Evolutionary conservation across 164 flowering plant species (phyloP).

Genomic region (Stephania japonica): DNA sequence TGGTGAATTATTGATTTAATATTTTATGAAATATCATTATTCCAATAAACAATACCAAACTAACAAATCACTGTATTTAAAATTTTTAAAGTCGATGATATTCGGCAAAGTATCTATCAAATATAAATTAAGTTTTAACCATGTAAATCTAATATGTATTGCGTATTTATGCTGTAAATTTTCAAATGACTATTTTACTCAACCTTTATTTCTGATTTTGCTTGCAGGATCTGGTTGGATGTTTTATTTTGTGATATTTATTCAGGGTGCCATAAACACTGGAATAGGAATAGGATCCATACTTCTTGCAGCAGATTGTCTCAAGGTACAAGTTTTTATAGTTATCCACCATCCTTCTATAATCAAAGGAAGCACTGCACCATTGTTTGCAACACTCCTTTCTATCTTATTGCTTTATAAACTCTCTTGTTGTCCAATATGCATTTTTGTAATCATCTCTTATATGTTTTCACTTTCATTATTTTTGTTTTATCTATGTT

Average conservation of each 20-base stretch:
- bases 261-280: slow-evolving; percentile 87
- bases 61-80: no score
- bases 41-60: no score
- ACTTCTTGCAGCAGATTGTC: slow-evolving; percentile 73
- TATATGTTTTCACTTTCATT: background rate
- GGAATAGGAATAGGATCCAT: slow-evolving; percentile 83
- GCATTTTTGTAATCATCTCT: background rate
- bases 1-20: no score
- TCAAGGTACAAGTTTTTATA: slow-evolving; percentile 36
- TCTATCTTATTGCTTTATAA: no score
- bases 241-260: slow-evolving; percentile 86
- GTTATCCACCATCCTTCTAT: background rate
- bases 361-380: no score
- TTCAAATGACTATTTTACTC: background rate
- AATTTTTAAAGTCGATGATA: no score
- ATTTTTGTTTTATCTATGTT: background rate
- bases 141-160: no score
- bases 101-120: no score
- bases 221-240: slow-evolving; percentile 85
- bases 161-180: no score
- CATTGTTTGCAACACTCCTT: no score
- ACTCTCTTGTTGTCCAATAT: background rate
- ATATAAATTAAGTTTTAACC: no score
- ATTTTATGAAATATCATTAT: no score
- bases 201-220: background rate